phyloP scores from a whole-genome alignment of 768 basidiomycete species.

The Collybiopsis luxurians region DNA sequence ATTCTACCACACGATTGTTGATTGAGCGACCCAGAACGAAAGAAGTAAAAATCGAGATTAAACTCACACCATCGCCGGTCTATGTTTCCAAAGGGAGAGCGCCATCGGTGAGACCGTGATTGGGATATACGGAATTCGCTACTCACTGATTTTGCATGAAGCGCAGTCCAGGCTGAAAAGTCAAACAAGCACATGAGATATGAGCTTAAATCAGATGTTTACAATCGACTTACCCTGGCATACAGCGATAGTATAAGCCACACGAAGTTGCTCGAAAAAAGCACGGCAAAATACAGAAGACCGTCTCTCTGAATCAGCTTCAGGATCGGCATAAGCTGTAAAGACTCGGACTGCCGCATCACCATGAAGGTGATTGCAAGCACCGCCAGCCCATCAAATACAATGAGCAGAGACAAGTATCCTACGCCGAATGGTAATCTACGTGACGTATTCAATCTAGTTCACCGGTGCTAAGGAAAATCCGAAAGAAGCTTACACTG shows the following conservation, averaged over 20 bases:
- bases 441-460: no score
- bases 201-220: background rate
- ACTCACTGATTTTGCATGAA: slow-evolving; percentile 11
- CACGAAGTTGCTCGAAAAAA: slow-evolving; percentile 17
- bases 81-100: background rate
- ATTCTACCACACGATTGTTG: slow-evolving; percentile 5
- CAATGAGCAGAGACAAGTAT: slow-evolving; percentile 14
- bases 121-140: background rate
- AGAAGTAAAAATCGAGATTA: background rate
- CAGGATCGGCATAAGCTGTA: slow-evolving; percentile 7
- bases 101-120: background rate
- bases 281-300: slow-evolving; percentile 16
- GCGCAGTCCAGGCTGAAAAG: slow-evolving; percentile 2
- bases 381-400: slow-evolving; percentile 16
- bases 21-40: background rate
- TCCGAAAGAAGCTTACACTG: background rate
- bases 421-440: slow-evolving; percentile 11
- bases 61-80: background rate
- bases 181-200: background rate
- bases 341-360: background rate
- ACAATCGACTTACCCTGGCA: slow-evolving; percentile 9
- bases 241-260: slow-evolving; percentile 15
- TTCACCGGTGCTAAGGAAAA: no score
- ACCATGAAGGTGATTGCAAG: slow-evolving; percentile 7
- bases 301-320: slow-evolving; percentile 15